Base-by-base conservation (phyloP, 805 yeast species). In the Saturnispora galanensis region DNA sequence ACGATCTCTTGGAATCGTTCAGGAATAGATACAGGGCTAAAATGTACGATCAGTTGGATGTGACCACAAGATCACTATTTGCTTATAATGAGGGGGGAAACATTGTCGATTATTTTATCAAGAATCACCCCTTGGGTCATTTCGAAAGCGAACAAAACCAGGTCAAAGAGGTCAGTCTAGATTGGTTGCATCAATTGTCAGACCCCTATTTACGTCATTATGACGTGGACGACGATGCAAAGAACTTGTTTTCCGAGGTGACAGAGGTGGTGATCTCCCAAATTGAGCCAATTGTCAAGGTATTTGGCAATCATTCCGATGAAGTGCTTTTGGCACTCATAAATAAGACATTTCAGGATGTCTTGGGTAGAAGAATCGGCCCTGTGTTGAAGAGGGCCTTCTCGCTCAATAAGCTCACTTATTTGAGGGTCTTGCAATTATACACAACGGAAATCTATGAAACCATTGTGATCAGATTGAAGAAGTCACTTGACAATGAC, bases 41-140 rank as follows among this genome's bases (percentile, higher is more conserved):
- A 48, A 81, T 86, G 52, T 74, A 77, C 52, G 67, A 69, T n/a
- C 76, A 75, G 44, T 79, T 93, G 82, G 79, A 76, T 54, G 87
- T 81, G 46, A 74, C 80, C 21, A 86, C 96, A 0, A 77, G 76
- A 41, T 75, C 88, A 13, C 68, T 89, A 41, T 74, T 79, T 43
- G 84, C 79, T 49, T 90, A 80, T 66, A 89, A 90, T 57, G 90
- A 87, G 15, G 96, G 96, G 10, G 71, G 76, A 10, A 79, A 82
- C 47, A 90, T 89, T 8, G 82, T 86, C 8, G 86, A 81, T 57
- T 78, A 81, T 40, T 90, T 85, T 63, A 84, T 89, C 35, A 79
- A 77, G 28, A 87, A 84, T 57, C 86, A 84, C 57, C 83, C 79
- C 40, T 83, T 89, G 60, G 67, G 70, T 13, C 50, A 55, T 65